Base-by-base conservation (phyloP, 257 asterid species). In the Solanum medicagineum region DNA sequence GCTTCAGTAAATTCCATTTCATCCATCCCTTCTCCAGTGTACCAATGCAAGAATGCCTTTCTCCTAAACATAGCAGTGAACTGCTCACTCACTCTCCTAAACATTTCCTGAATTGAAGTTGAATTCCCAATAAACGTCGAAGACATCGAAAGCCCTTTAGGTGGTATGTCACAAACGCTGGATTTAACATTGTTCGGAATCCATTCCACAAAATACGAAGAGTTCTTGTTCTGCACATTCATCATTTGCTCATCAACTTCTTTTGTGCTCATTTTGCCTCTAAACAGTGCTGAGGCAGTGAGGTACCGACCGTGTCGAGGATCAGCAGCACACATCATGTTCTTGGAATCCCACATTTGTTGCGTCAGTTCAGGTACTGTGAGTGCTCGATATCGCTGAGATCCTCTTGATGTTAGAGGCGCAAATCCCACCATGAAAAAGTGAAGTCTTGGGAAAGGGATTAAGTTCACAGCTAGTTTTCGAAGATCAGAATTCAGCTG, bases 271-370 rank as follows among this genome's bases (percentile, higher is more conserved):
- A 87, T 87, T 80, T 87, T 87, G 22, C 89, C 89, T 85, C 89
- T 84, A 60, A 84, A 87, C 68, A 87, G 15, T 10, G 89, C 89
- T 57, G 89, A 87, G 13, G 89, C 89, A 2, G 87, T 87, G 40
- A 87, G 89, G 22, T 87, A 87, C 9, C 87, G 85, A 32, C 89
- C 87, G 7, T 87, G 89, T 24, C 87, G 32, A 1, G 89, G 89
- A 80, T 87, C 87, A 69, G 89, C 89, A n/a, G 89, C 89, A 15
- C 89, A 87, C 89, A 87, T 87, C 89, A 87, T 87, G 77, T 87
- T 87, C 84, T 87, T 87, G 36, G 89, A 73, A 65, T 87, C 85
- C 89, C 89, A 87, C 87, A 87, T 87, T 59, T 87, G 89, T 79
- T 87, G 89, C 9, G 89, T 80, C 29, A 87, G 89, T 77, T 87